These are phyloP conservation scores for Diaporthe eres DNA, from an alignment of 2,329 filamentous ascomycete genomes.

Conservation along the genomic window DNA sequence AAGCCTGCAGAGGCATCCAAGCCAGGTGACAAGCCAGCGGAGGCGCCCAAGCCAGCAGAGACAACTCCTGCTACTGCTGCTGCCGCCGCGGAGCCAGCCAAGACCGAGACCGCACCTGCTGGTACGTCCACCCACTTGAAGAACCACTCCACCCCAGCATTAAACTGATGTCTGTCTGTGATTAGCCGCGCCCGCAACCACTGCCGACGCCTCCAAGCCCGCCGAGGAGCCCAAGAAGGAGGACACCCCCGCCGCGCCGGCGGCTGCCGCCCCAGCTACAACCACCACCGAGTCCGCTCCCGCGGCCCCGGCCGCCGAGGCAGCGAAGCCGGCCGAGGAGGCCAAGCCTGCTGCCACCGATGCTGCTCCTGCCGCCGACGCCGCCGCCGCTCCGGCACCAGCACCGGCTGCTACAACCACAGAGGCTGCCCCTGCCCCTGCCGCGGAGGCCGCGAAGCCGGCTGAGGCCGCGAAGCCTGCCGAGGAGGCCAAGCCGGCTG, in stretches of 20 bases:
- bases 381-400: slow-evolving; percentile 1
- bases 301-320: slow-evolving; percentile 45
- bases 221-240: slow-evolving; percentile 45
- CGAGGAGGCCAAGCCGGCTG: slow-evolving; percentile 26
- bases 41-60: slow-evolving; percentile 46
- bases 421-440: slow-evolving; percentile 37
- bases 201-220: slow-evolving; percentile 43
- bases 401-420: slow-evolving; percentile 27
- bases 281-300: slow-evolving; percentile 42
- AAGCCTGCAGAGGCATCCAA: slow-evolving; percentile 47
- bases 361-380: slow-evolving; percentile 36
- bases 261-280: slow-evolving; percentile 43
- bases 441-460: slow-evolving; percentile 25
- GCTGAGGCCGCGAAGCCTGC: slow-evolving; percentile 38
- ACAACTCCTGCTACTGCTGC: slow-evolving; percentile 48
- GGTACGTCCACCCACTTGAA: slow-evolving; percentile 46
- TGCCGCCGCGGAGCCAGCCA: slow-evolving; percentile 51
- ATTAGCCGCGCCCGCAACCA: slow-evolving; percentile 41
- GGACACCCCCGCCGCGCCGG: slow-evolving; percentile 47
- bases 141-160: not conserved
- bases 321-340: slow-evolving; percentile 44
- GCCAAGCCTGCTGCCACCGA: slow-evolving; percentile 44
- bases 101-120: slow-evolving; percentile 53
- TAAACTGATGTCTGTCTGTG: slow-evolving; percentile 16
- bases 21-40: slow-evolving; percentile 47